Conservation (phyloP, 306 rosid species). For the Elaeagnus macrophylla region DNA sequence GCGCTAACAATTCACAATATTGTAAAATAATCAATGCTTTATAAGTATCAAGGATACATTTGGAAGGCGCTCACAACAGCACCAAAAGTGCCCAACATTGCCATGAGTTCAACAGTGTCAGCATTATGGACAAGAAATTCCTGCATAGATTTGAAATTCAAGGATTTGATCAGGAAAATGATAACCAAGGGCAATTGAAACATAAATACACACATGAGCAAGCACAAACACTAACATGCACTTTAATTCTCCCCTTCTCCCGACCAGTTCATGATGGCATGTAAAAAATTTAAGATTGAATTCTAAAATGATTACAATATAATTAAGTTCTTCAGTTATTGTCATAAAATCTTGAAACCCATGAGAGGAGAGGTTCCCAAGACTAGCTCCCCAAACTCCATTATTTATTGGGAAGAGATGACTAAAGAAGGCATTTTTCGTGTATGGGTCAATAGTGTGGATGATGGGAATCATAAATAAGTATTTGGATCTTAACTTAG, state of each 20-base stretch:
- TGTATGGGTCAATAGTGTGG: too few species aligned
- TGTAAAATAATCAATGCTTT: slow-evolving; percentile 5
- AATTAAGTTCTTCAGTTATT: too few species aligned
- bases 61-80: slow-evolving; percentile 82
- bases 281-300: background rate
- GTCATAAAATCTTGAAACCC: too few species aligned
- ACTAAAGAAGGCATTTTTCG: too few species aligned
- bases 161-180: background rate
- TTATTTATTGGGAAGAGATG: too few species aligned
- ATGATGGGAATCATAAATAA: too few species aligned
- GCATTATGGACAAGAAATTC: slow-evolving; percentile 82
- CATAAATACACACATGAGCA: background rate
- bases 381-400: too few species aligned
- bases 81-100: slow-evolving; percentile 69
- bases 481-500: too few species aligned
- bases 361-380: too few species aligned
- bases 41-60: slow-evolving; percentile 67
- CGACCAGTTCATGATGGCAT: too few species aligned
- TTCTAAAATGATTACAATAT: background rate
- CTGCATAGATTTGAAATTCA: slow-evolving; percentile 35
- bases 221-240: too few species aligned
- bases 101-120: slow-evolving; percentile 81
- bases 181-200: background rate
- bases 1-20: background rate
- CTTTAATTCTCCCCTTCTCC: too few species aligned